Evolutionary conservation across 2,329 filamentous ascomycete species (phyloP), one percentile per base, ranked within the genome.

Genomic region (Claviceps paspali): DNA sequence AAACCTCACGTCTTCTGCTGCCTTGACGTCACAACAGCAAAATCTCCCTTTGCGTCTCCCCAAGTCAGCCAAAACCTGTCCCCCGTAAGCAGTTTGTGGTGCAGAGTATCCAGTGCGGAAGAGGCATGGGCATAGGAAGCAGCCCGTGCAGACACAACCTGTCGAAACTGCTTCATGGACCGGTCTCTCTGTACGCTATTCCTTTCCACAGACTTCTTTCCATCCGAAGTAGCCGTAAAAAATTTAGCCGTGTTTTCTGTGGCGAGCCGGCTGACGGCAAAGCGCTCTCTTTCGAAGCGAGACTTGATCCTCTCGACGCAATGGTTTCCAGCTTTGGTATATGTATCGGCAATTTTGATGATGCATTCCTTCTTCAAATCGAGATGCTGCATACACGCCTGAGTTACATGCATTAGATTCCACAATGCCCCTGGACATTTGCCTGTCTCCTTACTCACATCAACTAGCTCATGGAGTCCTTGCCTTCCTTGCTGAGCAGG

Each of bases 281-380:
- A 27, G 29, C 40, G 36, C 29, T 41, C 40, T 30, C 18, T 32
- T 10, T 27, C 23, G 17, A 39, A 41, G 6, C 36, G 40, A 18
- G 33, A 29, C 29, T 41, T 36, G 10, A 41, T 41, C 33, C 32
- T 41, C 11, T 36, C 29, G 6, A 41, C 36, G 29, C 40, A 41
- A 15, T 35, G 40, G 12, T 26, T 36, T 28, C 40, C 40, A 30
- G 24, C 37, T 15, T 15, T 34, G 21, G 28, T 27, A 32, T 39
- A 41, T 11, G 23, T 32, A 19, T 39, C 37, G n/a, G 23, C 24
- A 28, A 41, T 34, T 23, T 35, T 18, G 11, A 29, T 17, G n/a
- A 41, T 34, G 21, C 17, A 33, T 8, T 26, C 26, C 24, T 24
- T 28, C 29, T 38, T 38, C 15, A 29, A 28, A 27, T 38, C 39